Percentiles rank a stretch among this genome's conserved stretches.
These are phyloP conservation scores for Murraya koenigii DNA, from an alignment of 345 rosid genomes.

Conservation along the genomic window DNA sequence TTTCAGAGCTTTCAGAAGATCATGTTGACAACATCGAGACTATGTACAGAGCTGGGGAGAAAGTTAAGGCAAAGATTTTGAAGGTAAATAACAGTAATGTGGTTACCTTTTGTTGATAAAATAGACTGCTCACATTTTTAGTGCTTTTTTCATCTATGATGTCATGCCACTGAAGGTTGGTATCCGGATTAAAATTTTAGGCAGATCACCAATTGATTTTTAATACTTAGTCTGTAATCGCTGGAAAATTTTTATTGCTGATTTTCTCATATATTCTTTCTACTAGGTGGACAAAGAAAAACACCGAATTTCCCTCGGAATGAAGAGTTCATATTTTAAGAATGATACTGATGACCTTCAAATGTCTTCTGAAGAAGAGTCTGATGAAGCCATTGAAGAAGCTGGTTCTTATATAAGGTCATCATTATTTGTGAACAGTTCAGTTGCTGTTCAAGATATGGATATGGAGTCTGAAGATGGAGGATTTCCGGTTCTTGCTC, in stretches of 20 bases:
- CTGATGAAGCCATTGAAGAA: slow-evolving; percentile 42
- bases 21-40: slow-evolving; percentile 52
- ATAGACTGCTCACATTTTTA: neutral
- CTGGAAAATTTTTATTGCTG: neutral
- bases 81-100: slow-evolving; percentile 43
- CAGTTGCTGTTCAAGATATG: slow-evolving; percentile 27
- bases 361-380: slow-evolving; percentile 32
- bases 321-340: slow-evolving; percentile 59
- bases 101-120: neutral
- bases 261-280: slow-evolving; percentile 9
- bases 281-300: slow-evolving; percentile 73
- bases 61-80: slow-evolving; percentile 70
- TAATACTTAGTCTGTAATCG: neutral
- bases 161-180: neutral
- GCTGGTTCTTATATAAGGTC: slow-evolving; percentile 29
- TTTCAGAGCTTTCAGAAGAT: slow-evolving; percentile 73
- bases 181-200: neutral
- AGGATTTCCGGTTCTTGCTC: slow-evolving; percentile 48
- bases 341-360: slow-evolving; percentile 28
- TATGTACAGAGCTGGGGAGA: slow-evolving; percentile 71
- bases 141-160: neutral
- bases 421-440: slow-evolving; percentile 18
- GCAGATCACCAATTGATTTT: neutral
- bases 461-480: slow-evolving; percentile 39
- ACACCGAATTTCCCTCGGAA: slow-evolving; percentile 77